Evolutionary conservation across 768 basidiomycete genomes (phyloP).

Genomic region (Ramaria rubella): DNA sequence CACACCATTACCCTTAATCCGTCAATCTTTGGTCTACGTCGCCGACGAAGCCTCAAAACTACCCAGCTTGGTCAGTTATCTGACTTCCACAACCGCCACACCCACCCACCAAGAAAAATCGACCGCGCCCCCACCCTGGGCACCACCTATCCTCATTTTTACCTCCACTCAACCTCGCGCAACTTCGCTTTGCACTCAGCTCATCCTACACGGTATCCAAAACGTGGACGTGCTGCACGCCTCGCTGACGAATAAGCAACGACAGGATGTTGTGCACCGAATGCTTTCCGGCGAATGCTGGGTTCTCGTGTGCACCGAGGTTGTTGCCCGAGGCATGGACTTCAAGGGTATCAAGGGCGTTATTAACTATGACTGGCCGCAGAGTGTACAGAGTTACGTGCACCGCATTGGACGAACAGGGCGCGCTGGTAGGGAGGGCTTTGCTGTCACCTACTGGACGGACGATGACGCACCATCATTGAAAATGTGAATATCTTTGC

Average conservation of each 20-base stretch:
- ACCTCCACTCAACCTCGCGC: conserved; percentile 85
- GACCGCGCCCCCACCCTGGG: conserved; percentile 44
- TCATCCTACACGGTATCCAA: conserved; percentile 67
- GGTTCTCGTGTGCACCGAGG: conserved; percentile 94
- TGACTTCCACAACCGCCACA: conserved; percentile 39
- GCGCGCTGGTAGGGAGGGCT: conserved; percentile 85
- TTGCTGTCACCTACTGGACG: conserved; percentile 94
- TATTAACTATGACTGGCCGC: conserved; percentile 96
- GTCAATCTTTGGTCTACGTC: conserved; percentile 85
- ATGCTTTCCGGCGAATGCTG: conserved; percentile 90
- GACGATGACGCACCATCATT: conserved; percentile 88
- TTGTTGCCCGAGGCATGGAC: conserved; percentile 98
- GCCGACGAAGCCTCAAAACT: conserved; percentile 93
- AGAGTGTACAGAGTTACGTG: conserved; percentile 90
- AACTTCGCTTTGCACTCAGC: conserved; percentile 71
- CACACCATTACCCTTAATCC: conserved; percentile 85
- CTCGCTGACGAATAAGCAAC: conserved; percentile 78
- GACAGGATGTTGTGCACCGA: conserved; percentile 75
- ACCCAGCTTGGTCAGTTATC: conserved; percentile 74
- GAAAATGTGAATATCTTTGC: conserved; percentile 56
- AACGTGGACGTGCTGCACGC: conserved; percentile 91
- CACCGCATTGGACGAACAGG: conserved; percentile 97
- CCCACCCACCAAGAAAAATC: background rate
- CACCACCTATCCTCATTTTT: conserved; percentile 89
- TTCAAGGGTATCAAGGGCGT: conserved; percentile 93